These are phyloP conservation scores for Trametes hirsuta DNA, from an alignment of 1,284 basidiomycete species.

Conservation along the genomic window DNA sequence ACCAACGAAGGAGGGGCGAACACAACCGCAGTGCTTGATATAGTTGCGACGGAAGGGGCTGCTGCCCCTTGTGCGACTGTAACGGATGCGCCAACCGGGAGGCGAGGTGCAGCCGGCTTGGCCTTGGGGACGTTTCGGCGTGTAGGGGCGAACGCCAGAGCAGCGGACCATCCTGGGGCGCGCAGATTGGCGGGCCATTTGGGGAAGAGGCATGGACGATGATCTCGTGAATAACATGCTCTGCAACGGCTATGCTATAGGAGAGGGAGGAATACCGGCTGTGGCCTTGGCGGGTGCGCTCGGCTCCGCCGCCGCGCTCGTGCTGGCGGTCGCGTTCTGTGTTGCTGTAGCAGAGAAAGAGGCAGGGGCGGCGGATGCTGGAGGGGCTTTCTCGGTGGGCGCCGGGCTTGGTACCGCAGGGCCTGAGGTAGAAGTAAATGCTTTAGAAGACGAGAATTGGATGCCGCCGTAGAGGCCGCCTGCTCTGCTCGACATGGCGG, in stretches of 20 bases:
- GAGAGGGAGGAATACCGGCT: slow-evolving; percentile 73
- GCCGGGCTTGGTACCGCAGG: slow-evolving; percentile 15
- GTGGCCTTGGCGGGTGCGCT: slow-evolving; percentile 63
- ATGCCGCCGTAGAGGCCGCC: slow-evolving; percentile 83
- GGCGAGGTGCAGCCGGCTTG: slow-evolving; percentile 51
- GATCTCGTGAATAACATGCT: slow-evolving; percentile 42
- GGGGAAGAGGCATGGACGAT: slow-evolving; percentile 34
- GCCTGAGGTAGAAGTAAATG: slow-evolving; percentile 45
- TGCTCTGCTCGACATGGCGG: slow-evolving; percentile 68
- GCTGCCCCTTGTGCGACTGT: slow-evolving; percentile 38
- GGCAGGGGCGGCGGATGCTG: slow-evolving; percentile 13
- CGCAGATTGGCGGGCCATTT: slow-evolving; percentile 13
- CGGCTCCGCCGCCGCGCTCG: slow-evolving; percentile 33
- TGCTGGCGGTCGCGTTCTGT: slow-evolving; percentile 18
- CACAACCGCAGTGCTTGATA: slow-evolving; percentile 74
- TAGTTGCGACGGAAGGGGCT: slow-evolving; percentile 29
- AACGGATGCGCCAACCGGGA: slow-evolving; percentile 66
- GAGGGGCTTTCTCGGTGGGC: slow-evolving; percentile 15
- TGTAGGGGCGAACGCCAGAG: slow-evolving; percentile 83
- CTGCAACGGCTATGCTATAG: slow-evolving; percentile 40
- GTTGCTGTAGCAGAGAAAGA: neutral
- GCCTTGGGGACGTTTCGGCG: slow-evolving; percentile 59
- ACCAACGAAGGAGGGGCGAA: slow-evolving; percentile 70
- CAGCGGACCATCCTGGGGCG: slow-evolving; percentile 77
- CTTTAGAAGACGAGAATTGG: slow-evolving; percentile 69